phyloP scores from a whole-genome alignment of 2,329 filamentous ascomycete species.

The Huntiella omanensis region DNA sequence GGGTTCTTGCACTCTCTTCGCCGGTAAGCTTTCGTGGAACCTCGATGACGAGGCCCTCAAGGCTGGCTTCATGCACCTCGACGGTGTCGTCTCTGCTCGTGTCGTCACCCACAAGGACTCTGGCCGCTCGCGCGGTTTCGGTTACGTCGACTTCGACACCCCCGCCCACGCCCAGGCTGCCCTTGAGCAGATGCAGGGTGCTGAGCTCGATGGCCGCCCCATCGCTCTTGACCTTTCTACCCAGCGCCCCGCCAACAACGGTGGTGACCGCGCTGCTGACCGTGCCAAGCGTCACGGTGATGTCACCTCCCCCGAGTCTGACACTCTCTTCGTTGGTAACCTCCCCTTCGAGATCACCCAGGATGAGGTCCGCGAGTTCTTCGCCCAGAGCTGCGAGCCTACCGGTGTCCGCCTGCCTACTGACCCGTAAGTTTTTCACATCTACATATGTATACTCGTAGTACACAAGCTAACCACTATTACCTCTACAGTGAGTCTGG shows the following conservation, averaged over 20 bases:
- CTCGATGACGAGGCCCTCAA: conserved; percentile 68
- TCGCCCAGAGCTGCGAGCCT: conserved; percentile 50
- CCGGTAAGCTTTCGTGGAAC: conserved; percentile 81
- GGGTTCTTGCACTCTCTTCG: conserved; percentile 42
- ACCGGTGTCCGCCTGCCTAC: conserved; percentile 75
- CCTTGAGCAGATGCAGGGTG: conserved; percentile 53
- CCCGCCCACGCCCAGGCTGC: conserved; percentile 51
- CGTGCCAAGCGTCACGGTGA: conserved; percentile 59
- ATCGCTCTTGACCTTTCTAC: conserved; percentile 49
- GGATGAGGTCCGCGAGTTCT: conserved; percentile 54
- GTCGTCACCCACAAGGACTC: conserved; percentile 68
- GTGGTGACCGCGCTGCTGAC: conserved; percentile 39
- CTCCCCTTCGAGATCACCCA: conserved; percentile 69
- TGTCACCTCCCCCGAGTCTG: conserved; percentile 56
- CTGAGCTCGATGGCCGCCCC: conserved; percentile 53
- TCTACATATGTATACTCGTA: neutral
- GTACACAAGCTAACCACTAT: neutral
- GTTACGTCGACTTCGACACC: conserved; percentile 73
- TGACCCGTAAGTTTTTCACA: conserved; percentile 38
- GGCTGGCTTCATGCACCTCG: conserved; percentile 64
- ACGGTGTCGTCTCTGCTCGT: conserved; percentile 51
- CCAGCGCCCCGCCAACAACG: conserved; percentile 37
- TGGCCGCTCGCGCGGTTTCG: conserved; percentile 78
- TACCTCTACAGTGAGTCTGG: conserved; percentile 44
- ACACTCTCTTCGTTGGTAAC: conserved; percentile 86